A percentile compares a stretch with the other conserved stretches of the same genome.
These are phyloP conservation scores for Coemansia sp. DNA, from an alignment of 192 early-diverging fungal genomes.

Conservation along the genomic window DNA sequence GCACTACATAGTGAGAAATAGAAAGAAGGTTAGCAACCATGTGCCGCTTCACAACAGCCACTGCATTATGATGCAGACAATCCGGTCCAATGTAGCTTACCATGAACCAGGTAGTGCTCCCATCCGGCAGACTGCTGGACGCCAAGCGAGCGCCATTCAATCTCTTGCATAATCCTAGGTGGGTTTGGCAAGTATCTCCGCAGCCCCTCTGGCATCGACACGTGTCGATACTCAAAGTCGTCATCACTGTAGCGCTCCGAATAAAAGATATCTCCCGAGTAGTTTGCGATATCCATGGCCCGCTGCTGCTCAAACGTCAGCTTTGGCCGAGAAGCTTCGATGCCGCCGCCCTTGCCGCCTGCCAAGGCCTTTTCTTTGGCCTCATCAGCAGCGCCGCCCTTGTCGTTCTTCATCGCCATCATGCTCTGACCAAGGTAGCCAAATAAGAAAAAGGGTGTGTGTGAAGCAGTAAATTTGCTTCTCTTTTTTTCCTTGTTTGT, in stretches of 20 bases:
- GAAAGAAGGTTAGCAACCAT: too few relatives aligned
- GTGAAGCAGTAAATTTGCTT: neutral
- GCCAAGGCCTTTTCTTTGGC: neutral
- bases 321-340: neutral
- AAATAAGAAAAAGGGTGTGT: neutral
- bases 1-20: slow-evolving; percentile 13
- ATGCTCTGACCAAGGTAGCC: neutral
- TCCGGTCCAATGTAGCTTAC: too few relatives aligned
- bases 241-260: slow-evolving; percentile 52
- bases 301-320: slow-evolving; percentile 24
- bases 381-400: slow-evolving; percentile 13
- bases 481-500: neutral
- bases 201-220: slow-evolving; percentile 41
- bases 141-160: slow-evolving; percentile 42
- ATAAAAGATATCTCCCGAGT: slow-evolving; percentile 35
- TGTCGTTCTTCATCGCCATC: slow-evolving; percentile 25
- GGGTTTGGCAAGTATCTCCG: slow-evolving; percentile 46
- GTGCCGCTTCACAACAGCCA: too few relatives aligned
- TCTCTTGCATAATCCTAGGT: slow-evolving; percentile 33
- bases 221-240: slow-evolving; percentile 45
- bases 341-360: neutral
- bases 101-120: slow-evolving; percentile 51
- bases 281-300: slow-evolving; percentile 24
- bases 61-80: too few relatives aligned
- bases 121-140: slow-evolving; percentile 50